Evolutionary conservation across 352 stramenopile genomes (phyloP), one percentile per base, ranked within the genome.

Genomic region (Pythium dissotocum): DNA sequence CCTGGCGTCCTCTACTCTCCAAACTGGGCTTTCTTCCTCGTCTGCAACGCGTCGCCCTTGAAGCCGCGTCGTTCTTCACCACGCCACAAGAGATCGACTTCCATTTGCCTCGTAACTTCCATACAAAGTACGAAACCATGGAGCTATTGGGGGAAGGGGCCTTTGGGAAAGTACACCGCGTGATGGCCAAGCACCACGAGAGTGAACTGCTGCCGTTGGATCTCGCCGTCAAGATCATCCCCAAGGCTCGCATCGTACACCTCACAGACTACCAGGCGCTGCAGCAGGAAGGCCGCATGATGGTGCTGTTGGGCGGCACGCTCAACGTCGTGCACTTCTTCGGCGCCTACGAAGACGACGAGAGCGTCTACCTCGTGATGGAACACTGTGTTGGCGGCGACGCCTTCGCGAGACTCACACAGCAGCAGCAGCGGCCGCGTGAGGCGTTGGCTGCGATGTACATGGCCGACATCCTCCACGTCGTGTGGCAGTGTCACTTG

Each of bases 261-360:
- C 74, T 78, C 18, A 69, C 76, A 16, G 83, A 91, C 77, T 94
- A 89, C 59, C 61, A 73, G 1, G 80, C 80, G 24, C 69, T 94
- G 57, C 76, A 89, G 70, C 82, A 89, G 46, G 85, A 94, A 72
- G 79, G 73, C 28, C 77, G 77, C 52, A 91, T 92, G 77, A 94
- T 94, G 85, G 72, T 83, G 57, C 58, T 94, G 38, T 72, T 94
- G 8, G 82, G 85, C 26, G 85, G 85, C 10, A 94, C 85, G 35
- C 77, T 94, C 30, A 91, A 94, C 56, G 85, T 91, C 18, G 85
- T 94, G 58, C 85, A 94, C 55, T 94, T 91, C 58, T 91, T 91
- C 61, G 85, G 85, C 38, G 83, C 82, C 6, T 94, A 91, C 58
- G 85, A 94, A 63, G 85, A 94, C 60, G 79, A 91, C 40, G 57